Evolutionary conservation across 768 basidiomycete species (phyloP).

Genomic region (Lentinus brumalis): DNA sequence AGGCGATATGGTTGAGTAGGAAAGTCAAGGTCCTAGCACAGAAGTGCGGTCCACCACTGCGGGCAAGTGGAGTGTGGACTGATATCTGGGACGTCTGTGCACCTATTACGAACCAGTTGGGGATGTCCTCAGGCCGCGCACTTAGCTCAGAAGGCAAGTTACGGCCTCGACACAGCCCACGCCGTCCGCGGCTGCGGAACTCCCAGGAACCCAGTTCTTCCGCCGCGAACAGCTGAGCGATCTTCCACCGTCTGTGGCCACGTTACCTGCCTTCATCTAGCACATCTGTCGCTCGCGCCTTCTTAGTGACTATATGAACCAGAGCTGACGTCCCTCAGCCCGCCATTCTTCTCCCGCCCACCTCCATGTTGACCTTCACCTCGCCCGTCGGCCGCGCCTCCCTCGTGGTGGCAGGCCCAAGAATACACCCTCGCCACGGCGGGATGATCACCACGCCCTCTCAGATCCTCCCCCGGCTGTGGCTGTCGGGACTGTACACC

Average conservation of each 20-base stretch:
- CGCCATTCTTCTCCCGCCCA: slow-evolving; percentile 7
- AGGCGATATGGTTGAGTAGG: too few species aligned
- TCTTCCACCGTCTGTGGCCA: slow-evolving; percentile 7
- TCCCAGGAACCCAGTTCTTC: not conserved
- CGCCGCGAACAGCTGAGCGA: not conserved
- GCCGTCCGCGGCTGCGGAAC: not conserved
- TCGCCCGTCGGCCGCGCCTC: slow-evolving; percentile 8
- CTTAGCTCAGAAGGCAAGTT: not conserved
- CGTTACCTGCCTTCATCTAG: not conserved
- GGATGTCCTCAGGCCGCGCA: not conserved
- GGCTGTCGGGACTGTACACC: slow-evolving; percentile 62
- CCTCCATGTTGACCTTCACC: slow-evolving; percentile 20
- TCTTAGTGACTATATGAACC: slow-evolving; percentile 11
- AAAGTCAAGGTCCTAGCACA: too few species aligned
- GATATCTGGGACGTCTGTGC: not conserved
- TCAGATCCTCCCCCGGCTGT: slow-evolving; percentile 51
- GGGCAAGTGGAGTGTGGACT: too few species aligned
- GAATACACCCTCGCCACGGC: not conserved
- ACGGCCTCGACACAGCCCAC: slow-evolving; percentile 12
- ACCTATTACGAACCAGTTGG: too few species aligned
- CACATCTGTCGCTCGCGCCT: not conserved
- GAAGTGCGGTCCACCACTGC: too few species aligned
- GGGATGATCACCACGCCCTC: slow-evolving; percentile 13
- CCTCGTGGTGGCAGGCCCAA: slow-evolving; percentile 5
- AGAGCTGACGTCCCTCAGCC: not conserved